These are phyloP conservation scores for Amphichorda felina DNA, from an alignment of 2,329 filamentous ascomycete genomes.

Conservation along the genomic window DNA sequence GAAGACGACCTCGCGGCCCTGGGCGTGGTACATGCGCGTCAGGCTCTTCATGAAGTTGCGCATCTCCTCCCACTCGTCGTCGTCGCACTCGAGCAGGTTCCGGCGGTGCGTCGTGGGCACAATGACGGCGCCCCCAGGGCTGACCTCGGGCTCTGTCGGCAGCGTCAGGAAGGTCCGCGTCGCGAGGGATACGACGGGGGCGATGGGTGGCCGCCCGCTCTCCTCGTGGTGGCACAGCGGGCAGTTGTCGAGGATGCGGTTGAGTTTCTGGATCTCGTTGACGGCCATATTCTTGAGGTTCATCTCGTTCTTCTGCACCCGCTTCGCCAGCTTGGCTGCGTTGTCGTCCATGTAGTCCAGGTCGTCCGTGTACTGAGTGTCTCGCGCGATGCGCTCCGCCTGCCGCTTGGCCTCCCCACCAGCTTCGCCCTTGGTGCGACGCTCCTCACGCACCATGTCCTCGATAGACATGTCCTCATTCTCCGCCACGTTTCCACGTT, in stretches of 20 bases:
- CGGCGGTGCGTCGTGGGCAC: slow-evolving; percentile 77
- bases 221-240: slow-evolving; percentile 92
- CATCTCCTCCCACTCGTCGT: slow-evolving; percentile 98
- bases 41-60: slow-evolving; percentile 98
- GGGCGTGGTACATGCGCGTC: slow-evolving; percentile 87
- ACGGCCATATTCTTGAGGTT: slow-evolving; percentile 84
- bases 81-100: slow-evolving; percentile 94
- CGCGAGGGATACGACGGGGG: slow-evolving; percentile 74
- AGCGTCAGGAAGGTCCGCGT: slow-evolving; percentile 83
- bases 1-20: slow-evolving; percentile 86
- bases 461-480: slow-evolving; percentile 95
- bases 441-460: slow-evolving; percentile 94
- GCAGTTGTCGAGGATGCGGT: slow-evolving; percentile 73
- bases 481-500: slow-evolving; percentile 74
- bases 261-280: slow-evolving; percentile 80
- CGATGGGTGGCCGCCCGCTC: slow-evolving; percentile 57
- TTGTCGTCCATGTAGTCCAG: slow-evolving; percentile 98
- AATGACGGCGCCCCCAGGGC: slow-evolving; percentile 73
- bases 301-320: slow-evolving; percentile 77
- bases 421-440: slow-evolving; percentile 64
- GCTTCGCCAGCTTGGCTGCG: slow-evolving; percentile 74
- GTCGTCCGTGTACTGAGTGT: slow-evolving; percentile 80
- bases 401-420: slow-evolving; percentile 74
- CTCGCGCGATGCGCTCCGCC: slow-evolving; percentile 89
- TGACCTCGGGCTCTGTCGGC: slow-evolving; percentile 79